Evolutionary conservation across 345 rosid species (phyloP), one percentile per base, ranked within the genome.

Genomic region (Heritiera littoralis): DNA sequence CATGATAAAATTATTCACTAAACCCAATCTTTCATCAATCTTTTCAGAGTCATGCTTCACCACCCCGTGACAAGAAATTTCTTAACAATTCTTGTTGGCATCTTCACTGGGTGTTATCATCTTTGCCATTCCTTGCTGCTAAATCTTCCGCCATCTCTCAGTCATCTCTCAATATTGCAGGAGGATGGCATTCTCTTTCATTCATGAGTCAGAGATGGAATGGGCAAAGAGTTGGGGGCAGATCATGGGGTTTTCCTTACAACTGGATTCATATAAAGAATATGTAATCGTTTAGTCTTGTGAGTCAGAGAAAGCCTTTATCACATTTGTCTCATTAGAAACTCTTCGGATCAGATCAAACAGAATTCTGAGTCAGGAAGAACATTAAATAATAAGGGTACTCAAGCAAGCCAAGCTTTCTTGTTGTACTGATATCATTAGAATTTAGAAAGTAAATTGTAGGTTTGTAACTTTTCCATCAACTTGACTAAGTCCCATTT

Each of bases 141-240:
- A 32, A 17, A 55, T 54, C 71, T 80, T 72, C 28, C 65, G 70
- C 75, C 74, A 18, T n/a, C 61, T 75, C 18, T 61, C 54, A 49
- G 59, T 66, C 43, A 54, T 49, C 74, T 71, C 59, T 43, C 58
- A 72, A 30, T 63, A 46, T n/a, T 75, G 74, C 80, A 81, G 58
- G 35, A 55, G 60, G 68, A 49, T 61, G 66, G 71, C 11, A 54
- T 17, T 75, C 72, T 71, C 69, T 35, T 63, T 60, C 65, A 61
- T 75, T 63, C 32, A 71, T 10, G 23, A 73, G 52, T 72, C 12
- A 69, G 63, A 14, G 54, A 15, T 54, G 58, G 58, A 76, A 79
- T 81, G 86, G 86, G 84, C 82, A 52, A 45, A 35, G 54, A 71
- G 61, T 65, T 52, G 69, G 60, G 68, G 75, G 75, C 76, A 23